Percentiles rank a stretch among this genome's conserved stretches.
Conservation (phyloP, 2,329 filamentous ascomycete genomes). For the Exserohilum turcica region DNA sequence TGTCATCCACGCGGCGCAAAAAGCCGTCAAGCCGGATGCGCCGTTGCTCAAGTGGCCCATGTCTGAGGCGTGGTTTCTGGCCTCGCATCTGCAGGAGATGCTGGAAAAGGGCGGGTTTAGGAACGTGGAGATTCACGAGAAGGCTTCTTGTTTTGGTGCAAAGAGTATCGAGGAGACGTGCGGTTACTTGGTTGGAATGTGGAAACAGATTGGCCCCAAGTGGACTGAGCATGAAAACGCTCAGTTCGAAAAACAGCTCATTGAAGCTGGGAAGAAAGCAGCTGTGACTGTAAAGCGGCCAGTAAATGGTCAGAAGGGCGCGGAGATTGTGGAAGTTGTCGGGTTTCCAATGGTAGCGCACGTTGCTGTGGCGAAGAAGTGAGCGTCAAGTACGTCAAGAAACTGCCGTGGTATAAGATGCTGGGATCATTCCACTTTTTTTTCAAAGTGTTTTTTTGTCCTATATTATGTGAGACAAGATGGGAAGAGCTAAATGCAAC, state of each 20-base stretch:
- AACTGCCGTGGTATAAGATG: too few species aligned
- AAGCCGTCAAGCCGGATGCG: conserved; percentile 3
- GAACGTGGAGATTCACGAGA: conserved; percentile 9
- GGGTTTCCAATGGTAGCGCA: conserved; percentile 12
- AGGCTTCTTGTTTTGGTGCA: conserved; percentile 12
- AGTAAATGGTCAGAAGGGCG: conserved; percentile 5
- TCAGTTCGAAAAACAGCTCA: conserved; percentile 7
- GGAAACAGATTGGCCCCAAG: conserved; percentile 3
- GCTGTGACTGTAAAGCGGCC: neutral
- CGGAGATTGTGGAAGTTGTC: conserved; percentile 6
- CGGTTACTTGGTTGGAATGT: conserved; percentile 8
- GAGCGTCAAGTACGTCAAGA: too few species aligned
- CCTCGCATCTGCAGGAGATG: conserved; percentile 7
- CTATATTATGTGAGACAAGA: too few species aligned
- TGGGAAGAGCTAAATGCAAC: too few species aligned
- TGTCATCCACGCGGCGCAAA: conserved; percentile 12
- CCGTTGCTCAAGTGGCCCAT: conserved; percentile 19
- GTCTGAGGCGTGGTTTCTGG: conserved; percentile 16
- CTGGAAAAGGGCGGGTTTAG: conserved; percentile 13
- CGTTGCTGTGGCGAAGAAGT: conserved; percentile 17
- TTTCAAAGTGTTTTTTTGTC: neutral
- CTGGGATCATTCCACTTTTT: too few species aligned
- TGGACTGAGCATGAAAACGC: conserved; percentile 12
- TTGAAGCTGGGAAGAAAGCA: neutral
- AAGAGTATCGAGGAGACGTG: conserved; percentile 8